These are phyloP conservation scores for Asparagopsis taxiformis DNA, from an alignment of 31 red algal species.

Conservation along the genomic window DNA sequence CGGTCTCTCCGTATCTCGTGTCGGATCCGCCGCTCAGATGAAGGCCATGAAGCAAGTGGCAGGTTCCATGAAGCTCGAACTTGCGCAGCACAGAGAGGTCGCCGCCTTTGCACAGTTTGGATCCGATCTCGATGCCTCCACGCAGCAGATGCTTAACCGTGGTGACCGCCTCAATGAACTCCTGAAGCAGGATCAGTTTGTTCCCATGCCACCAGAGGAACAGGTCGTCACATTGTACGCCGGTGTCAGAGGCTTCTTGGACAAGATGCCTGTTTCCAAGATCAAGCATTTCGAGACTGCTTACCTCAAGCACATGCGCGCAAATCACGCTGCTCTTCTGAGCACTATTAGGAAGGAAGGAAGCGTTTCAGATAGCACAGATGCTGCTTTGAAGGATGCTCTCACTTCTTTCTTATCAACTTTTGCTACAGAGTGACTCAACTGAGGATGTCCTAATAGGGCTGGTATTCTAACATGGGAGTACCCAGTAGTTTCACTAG, in stretches of 20 bases:
- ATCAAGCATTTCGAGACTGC: slow-evolving; percentile 86
- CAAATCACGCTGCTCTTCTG: slow-evolving; percentile 66
- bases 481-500: neutral
- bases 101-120: slow-evolving; percentile 99
- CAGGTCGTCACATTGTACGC: slow-evolving; percentile 94
- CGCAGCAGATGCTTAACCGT: slow-evolving; percentile 97
- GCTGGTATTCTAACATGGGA: neutral
- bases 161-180: slow-evolving; percentile 98
- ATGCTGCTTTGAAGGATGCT: slow-evolving; percentile 77
- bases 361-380: slow-evolving; percentile 76
- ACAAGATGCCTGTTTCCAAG: slow-evolving; percentile 92
- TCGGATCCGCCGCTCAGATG: slow-evolving; percentile 98
- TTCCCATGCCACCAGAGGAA: slow-evolving; percentile 95
- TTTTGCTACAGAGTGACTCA: slow-evolving; percentile 37
- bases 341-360: slow-evolving; percentile 91
- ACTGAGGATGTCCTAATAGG: slow-evolving; percentile 2
- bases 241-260: slow-evolving; percentile 96
- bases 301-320: slow-evolving; percentile 87
- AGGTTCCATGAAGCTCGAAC: slow-evolving; percentile 98
- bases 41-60: slow-evolving; percentile 99
- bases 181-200: slow-evolving; percentile 93
- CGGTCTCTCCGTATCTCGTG: slow-evolving; percentile 94
- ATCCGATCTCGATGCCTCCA: slow-evolving; percentile 98
- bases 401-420: slow-evolving; percentile 83
- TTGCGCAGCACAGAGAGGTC: slow-evolving; percentile 98